phyloP scores from a whole-genome alignment of 2,329 filamentous ascomycete species.

The Diaporthe nobilis region DNA sequence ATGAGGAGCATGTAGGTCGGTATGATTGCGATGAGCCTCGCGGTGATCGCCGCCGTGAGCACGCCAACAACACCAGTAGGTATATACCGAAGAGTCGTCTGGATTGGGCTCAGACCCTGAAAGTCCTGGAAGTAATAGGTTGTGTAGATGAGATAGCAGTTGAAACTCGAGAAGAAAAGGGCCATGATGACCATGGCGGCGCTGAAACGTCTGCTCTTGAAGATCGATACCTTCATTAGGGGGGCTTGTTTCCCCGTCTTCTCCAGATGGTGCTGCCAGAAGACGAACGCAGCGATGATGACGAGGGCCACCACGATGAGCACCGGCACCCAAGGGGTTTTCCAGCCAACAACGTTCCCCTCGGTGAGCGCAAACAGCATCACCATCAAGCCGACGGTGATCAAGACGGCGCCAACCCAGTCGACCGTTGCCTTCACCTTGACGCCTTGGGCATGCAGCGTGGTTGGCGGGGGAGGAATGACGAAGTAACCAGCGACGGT shows the following conservation, averaged over 20 bases:
- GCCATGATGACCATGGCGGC: constrained; percentile 76
- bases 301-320: constrained; percentile 71
- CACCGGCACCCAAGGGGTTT: constrained; percentile 71
- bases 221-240: constrained; percentile 77
- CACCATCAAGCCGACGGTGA: constrained; percentile 73
- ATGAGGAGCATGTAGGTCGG: constrained; percentile 71
- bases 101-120: constrained; percentile 71
- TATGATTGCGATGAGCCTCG: constrained; percentile 69
- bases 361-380: constrained; percentile 78
- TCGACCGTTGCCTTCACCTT: constrained; percentile 67
- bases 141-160: constrained; percentile 76
- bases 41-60: constrained; percentile 69
- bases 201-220: constrained; percentile 70
- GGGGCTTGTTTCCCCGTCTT: constrained; percentile 64
- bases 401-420: constrained; percentile 75
- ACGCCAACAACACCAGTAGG: constrained; percentile 74
- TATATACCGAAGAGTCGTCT: constrained; percentile 78
- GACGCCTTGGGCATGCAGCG: constrained; percentile 47
- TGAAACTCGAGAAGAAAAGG: constrained; percentile 77
- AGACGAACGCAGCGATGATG: constrained; percentile 68
- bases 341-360: constrained; percentile 79
- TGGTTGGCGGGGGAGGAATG: constrained; percentile 67
- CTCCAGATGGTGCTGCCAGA: constrained; percentile 74
- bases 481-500: constrained; percentile 70
- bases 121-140: constrained; percentile 81